A percentile compares a stretch with the other conserved stretches of the same genome.
Conservation (phyloP, 768 basidiomycete species). For the Chlorophyllum brunneum region DNA sequence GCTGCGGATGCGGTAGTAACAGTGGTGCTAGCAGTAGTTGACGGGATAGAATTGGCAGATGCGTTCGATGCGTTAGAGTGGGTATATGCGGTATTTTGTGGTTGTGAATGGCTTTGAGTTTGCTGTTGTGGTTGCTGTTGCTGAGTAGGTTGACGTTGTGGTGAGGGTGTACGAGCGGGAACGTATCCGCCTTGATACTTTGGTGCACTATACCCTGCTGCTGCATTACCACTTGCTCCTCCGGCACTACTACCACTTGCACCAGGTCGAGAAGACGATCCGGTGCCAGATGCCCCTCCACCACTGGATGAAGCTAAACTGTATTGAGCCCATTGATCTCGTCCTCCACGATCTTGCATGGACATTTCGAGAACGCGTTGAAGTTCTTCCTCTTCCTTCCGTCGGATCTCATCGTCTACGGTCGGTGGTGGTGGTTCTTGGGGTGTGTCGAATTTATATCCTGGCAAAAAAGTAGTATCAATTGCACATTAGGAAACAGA, state of each 20-base stretch:
- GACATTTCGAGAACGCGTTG: constrained; percentile 90
- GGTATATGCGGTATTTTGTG: constrained; percentile 7
- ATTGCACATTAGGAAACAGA: background rate
- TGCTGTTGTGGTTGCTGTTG: constrained; percentile 9
- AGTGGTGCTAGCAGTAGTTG: constrained; percentile 10
- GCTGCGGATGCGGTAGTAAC: constrained; percentile 18
- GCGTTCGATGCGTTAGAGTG: constrained; percentile 6
- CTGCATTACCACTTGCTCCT: constrained; percentile 1
- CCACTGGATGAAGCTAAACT: constrained; percentile 32
- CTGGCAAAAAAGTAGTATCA: constrained; percentile 29
- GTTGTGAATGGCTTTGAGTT: no score
- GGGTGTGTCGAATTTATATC: constrained; percentile 65
- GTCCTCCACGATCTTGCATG: constrained; percentile 88
- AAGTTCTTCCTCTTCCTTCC: constrained; percentile 92
- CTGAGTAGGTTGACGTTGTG: constrained; percentile 16
- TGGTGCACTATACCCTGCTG: constrained; percentile 29
- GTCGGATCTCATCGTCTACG: constrained; percentile 74
- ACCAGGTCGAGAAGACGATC: constrained; percentile 4
- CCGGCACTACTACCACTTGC: background rate
- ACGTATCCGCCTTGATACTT: constrained; percentile 52
- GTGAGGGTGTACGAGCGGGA: constrained; percentile 50
- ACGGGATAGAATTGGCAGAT: constrained; percentile 5
- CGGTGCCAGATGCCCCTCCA: constrained; percentile 19
- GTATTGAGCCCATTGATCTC: constrained; percentile 50
- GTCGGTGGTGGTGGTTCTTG: constrained; percentile 63